These are phyloP conservation scores for Emericellopsis cladophorae DNA, from an alignment of 2,329 filamentous ascomycete species.

Conservation along the genomic window DNA sequence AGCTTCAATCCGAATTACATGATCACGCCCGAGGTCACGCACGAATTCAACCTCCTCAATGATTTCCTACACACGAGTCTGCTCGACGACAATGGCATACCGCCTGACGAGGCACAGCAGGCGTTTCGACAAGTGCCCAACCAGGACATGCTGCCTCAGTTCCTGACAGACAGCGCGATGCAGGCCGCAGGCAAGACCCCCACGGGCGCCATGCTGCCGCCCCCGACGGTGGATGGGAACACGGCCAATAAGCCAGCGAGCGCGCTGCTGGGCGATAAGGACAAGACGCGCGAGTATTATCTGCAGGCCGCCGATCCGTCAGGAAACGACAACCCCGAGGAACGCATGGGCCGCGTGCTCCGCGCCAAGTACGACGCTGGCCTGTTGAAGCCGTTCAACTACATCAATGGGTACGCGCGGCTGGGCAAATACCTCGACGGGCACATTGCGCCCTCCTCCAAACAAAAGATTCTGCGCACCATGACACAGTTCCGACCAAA, in stretches of 20 bases:
- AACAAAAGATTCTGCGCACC: conserved; percentile 84
- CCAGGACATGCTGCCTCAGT: conserved; percentile 25
- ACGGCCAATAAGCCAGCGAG: conserved; percentile 49
- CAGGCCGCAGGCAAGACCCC: conserved; percentile 3
- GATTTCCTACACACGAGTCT: conserved; percentile 91
- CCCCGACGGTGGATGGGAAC: conserved; percentile 31
- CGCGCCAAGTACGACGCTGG: conserved; percentile 95
- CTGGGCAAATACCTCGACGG: conserved; percentile 85
- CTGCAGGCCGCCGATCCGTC: conserved; percentile 92
- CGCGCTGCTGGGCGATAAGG: conserved; percentile 54
- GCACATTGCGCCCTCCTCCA: conserved; percentile 69
- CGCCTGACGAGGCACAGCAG: conserved; percentile 50
- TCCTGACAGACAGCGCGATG: conserved; percentile 8
- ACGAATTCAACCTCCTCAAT: conserved; percentile 93
- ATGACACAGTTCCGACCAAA: conserved; percentile 89
- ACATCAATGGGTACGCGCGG: conserved; percentile 88
- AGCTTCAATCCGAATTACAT: conserved; percentile 89
- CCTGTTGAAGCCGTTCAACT: conserved; percentile 92
- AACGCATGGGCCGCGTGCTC: conserved; percentile 88
- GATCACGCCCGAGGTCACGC: conserved; percentile 83
- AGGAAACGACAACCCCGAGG: conserved; percentile 72
- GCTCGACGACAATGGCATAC: conserved; percentile 67
- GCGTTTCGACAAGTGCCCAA: conserved; percentile 21
- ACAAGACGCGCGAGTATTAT: conserved; percentile 82
- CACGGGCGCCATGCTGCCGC: conserved; percentile 32